Percentiles rank a stretch among this genome's conserved stretches.
Evolutionary conservation across 306 rosid species (phyloP).

Genomic region (Cercis canadensis): DNA sequence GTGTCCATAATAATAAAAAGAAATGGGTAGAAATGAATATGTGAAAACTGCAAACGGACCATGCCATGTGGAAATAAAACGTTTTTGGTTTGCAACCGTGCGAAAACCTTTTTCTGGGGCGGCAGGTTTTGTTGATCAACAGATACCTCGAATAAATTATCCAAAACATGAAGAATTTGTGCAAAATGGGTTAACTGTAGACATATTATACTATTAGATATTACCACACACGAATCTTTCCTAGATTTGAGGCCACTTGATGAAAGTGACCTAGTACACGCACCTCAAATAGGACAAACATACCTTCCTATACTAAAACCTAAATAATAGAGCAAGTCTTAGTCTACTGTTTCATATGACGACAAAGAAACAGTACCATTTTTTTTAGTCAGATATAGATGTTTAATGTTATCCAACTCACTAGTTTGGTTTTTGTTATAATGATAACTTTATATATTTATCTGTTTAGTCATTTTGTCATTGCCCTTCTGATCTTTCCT

Average conservation of each 20-base stretch:
- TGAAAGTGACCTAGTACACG: constrained; percentile 57
- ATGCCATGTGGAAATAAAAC: neutral
- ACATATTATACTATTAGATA: constrained; percentile 16
- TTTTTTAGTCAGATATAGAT: constrained; percentile 20
- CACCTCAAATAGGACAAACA: constrained; percentile 55
- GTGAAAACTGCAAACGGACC: no score
- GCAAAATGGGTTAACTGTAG: constrained; percentile 10
- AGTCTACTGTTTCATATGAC: constrained; percentile 29
- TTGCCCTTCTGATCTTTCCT: constrained; percentile 14
- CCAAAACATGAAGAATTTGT: no score
- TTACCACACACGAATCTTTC: constrained; percentile 53
- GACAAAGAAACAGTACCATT: constrained; percentile 34
- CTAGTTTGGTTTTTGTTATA: constrained; percentile 28
- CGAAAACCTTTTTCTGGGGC: neutral
- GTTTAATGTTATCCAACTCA: constrained; percentile 43
- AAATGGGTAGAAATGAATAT: no score
- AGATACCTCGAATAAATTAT: constrained; percentile 38
- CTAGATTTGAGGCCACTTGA: constrained; percentile 60
- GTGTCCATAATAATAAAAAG: no score
- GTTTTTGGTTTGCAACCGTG: no score
- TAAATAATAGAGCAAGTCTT: constrained; percentile 38
- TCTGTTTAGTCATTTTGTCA: constrained; percentile 22
- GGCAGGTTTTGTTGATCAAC: constrained; percentile 39
- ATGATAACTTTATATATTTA: constrained; percentile 4
- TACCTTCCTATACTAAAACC: constrained; percentile 31